phyloP scores from a whole-genome alignment of 257 asterid genomes.

The Oldenlandia corymbosa region DNA sequence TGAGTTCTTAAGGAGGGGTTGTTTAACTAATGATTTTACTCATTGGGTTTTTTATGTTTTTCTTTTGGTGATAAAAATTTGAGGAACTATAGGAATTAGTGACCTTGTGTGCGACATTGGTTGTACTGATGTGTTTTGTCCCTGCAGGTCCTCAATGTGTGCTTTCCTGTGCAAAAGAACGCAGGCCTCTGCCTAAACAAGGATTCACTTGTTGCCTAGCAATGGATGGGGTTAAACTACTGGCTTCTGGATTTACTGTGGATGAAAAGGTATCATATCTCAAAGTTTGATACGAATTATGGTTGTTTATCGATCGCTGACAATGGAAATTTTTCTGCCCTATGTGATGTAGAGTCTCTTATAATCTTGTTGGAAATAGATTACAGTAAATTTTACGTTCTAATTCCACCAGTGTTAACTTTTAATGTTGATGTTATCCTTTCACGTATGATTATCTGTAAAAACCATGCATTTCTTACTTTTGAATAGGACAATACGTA shows the following conservation, averaged over 20 bases:
- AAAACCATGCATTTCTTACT: background rate
- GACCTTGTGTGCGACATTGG: background rate
- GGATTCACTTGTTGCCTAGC: slow-evolving; percentile 97
- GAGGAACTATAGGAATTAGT: background rate
- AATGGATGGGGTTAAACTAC: slow-evolving; percentile 86
- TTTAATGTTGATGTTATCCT: background rate
- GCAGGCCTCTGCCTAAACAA: slow-evolving; percentile 65
- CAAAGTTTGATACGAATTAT: background rate
- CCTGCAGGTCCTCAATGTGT: slow-evolving; percentile 89
- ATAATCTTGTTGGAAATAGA: background rate
- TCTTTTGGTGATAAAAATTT: background rate
- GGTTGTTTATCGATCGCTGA: background rate
- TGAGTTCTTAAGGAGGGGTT: background rate
- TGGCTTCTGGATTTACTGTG: slow-evolving; percentile 81
- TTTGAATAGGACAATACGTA: too few relatives aligned
- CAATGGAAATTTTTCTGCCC: background rate
- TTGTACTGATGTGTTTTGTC: background rate
- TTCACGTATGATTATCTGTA: background rate
- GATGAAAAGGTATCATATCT: slow-evolving; percentile 56
- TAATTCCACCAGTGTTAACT: background rate
- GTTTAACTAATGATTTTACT: background rate
- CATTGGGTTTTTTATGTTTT: too few relatives aligned
- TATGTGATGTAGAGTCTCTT: background rate
- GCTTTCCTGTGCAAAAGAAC: slow-evolving; percentile 86
- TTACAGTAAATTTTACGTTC: background rate